Evolutionary conservation across 331 rosid species (phyloP).

Genomic region (Malus hybrid): DNA sequence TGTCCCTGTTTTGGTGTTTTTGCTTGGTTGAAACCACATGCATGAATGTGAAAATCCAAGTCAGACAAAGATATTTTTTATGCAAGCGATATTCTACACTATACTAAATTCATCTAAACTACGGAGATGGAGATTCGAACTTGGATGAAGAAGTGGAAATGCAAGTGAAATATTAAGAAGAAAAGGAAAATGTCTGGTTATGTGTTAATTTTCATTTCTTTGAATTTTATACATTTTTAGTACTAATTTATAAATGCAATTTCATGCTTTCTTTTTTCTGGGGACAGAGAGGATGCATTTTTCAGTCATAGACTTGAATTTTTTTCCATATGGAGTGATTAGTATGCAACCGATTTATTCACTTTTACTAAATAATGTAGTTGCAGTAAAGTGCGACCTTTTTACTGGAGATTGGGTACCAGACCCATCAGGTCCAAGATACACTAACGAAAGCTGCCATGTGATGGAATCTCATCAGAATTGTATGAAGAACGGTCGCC

Average conservation of each 20-base stretch:
- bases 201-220: no score
- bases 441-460: conserved; percentile 69
- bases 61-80: neutral
- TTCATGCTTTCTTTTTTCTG: conserved; percentile 8
- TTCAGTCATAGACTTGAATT: neutral
- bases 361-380: neutral
- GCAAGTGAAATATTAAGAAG: no score
- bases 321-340: neutral
- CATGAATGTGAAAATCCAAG: neutral
- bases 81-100: no score
- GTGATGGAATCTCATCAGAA: conserved; percentile 73
- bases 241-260: no score
- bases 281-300: neutral
- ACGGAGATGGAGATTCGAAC: neutral
- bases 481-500: conserved; percentile 77
- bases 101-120: no score
- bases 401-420: conserved; percentile 73
- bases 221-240: no score
- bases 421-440: conserved; percentile 54
- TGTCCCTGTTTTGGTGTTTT: neutral
- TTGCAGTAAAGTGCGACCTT: conserved; percentile 55
- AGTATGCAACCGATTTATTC: neutral
- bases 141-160: no score
- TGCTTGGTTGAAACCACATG: neutral
- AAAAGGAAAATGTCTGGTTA: no score